Conservation (phyloP, 805 yeast genomes). For the Lachancea cidri region DNA sequence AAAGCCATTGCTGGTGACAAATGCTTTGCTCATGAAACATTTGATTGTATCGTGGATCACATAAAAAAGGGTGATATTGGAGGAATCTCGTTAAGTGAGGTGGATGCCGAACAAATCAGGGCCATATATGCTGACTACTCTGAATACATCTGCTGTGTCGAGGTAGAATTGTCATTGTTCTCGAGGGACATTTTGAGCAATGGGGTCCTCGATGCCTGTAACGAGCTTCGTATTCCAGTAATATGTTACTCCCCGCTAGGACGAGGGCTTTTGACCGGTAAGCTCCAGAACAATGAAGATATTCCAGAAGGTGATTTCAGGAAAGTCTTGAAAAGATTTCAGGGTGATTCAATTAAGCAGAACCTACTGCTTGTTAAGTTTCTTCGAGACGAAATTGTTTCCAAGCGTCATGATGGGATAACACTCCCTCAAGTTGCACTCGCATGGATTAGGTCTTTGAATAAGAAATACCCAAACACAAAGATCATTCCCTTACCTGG, state of each 20-base stretch:
- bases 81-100: slow-evolving; percentile 74
- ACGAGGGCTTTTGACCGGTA: slow-evolving; percentile 71
- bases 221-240: slow-evolving; percentile 56
- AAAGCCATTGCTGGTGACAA: slow-evolving; percentile 24
- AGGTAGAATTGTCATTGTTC: slow-evolving; percentile 73
- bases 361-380: slow-evolving; percentile 48
- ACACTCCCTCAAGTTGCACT: slow-evolving; percentile 66
- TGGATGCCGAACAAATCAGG: slow-evolving; percentile 52
- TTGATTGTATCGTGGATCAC: slow-evolving; percentile 50
- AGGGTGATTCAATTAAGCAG: slow-evolving; percentile 47
- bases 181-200: slow-evolving; percentile 54
- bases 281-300: slow-evolving; percentile 40
- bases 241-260: slow-evolving; percentile 83
- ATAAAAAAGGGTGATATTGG: slow-evolving; percentile 61
- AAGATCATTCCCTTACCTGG: slow-evolving; percentile 77
- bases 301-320: slow-evolving; percentile 56
- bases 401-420: slow-evolving; percentile 44
- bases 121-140: slow-evolving; percentile 49
- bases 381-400: slow-evolving; percentile 41
- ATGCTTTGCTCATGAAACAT: slow-evolving; percentile 45
- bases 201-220: slow-evolving; percentile 58
- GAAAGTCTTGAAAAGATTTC: slow-evolving; percentile 48
- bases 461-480: slow-evolving; percentile 37
- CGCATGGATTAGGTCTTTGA: slow-evolving; percentile 53
- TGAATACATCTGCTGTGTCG: slow-evolving; percentile 60